Conservation (phyloP, 2,329 filamentous ascomycete species). For the Alternaria gansuensis region DNA sequence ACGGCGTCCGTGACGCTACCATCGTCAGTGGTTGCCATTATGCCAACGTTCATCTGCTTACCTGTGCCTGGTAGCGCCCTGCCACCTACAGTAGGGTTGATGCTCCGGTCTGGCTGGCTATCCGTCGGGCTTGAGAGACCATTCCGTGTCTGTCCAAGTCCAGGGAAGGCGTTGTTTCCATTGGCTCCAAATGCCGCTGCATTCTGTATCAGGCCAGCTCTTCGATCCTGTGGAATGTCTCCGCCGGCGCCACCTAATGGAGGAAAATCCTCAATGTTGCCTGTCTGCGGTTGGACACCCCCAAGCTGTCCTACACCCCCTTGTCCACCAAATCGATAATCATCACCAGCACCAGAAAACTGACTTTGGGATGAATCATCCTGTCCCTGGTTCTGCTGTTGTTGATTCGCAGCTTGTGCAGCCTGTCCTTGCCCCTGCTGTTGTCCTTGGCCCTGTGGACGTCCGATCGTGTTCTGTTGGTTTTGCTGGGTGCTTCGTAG, state of each 20-base stretch:
- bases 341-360: conserved; percentile 62
- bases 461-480: conserved; percentile 63
- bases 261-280: conserved; percentile 68
- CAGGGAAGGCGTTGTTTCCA: conserved; percentile 53
- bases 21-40: conserved; percentile 20
- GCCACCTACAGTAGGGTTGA: conserved; percentile 44
- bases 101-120: conserved; percentile 47
- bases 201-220: conserved; percentile 61
- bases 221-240: conserved; percentile 61
- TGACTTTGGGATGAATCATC: conserved; percentile 59
- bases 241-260: conserved; percentile 64
- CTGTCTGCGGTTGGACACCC: conserved; percentile 62
- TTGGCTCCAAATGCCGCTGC: conserved; percentile 56
- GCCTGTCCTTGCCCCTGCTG: conserved; percentile 42
- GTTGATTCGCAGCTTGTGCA: conserved; percentile 53
- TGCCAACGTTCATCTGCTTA: conserved; percentile 15
- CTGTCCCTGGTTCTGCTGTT: conserved; percentile 54
- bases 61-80: conserved; percentile 40
- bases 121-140: conserved; percentile 53
- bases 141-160: conserved; percentile 56
- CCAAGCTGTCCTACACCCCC: conserved; percentile 62
- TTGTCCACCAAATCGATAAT: conserved; percentile 66
- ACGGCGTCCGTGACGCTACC: conserved; percentile 43
- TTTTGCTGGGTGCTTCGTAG: conserved; percentile 63
- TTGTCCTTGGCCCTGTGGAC: conserved; percentile 57